Percentiles rank a stretch among this genome's conserved stretches.
Conservation (phyloP, 352 stramenopile genomes). For the Phytophthora crassamura region DNA sequence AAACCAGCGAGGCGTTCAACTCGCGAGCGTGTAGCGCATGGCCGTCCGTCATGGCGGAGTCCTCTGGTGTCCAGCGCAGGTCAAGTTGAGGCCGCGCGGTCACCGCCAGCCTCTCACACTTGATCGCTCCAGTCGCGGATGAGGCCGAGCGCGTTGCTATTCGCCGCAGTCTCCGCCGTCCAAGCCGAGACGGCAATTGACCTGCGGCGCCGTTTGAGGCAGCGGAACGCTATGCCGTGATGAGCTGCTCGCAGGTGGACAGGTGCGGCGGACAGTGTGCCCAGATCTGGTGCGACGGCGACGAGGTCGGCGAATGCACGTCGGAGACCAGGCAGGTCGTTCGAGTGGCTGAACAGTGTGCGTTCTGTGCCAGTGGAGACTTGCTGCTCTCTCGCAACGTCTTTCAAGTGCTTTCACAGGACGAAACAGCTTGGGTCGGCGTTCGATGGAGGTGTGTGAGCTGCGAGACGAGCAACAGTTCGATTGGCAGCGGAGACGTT, state of each 20-base stretch:
- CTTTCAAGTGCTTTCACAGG: conserved; percentile 1
- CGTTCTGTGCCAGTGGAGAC: conserved; percentile 11
- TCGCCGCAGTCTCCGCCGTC: neutral
- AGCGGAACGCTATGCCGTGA: conserved; percentile 14
- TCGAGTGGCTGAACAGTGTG: conserved; percentile 25
- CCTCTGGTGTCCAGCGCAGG: neutral
- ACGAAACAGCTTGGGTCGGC: neutral
- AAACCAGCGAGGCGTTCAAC: conserved; percentile 2
- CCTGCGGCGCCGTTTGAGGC: conserved; percentile 5
- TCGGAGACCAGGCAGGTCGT: conserved; percentile 17
- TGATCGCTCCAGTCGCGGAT: conserved; percentile 20
- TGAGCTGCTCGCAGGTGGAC: conserved; percentile 18
- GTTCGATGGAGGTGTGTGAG: conserved; percentile 37
- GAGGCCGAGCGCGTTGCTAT: conserved; percentile 10
- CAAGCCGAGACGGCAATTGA: conserved; percentile 1
- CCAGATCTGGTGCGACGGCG: conserved; percentile 33
- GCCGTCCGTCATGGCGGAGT: neutral
- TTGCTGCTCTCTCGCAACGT: conserved; percentile 19
- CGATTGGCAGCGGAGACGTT: neutral
- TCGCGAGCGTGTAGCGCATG: neutral
- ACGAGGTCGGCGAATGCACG: neutral
- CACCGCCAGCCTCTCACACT: conserved; percentile 3
- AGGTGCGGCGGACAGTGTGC: conserved; percentile 28
- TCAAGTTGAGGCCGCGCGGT: conserved; percentile 13
- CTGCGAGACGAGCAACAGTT: conserved; percentile 7